Percentiles rank a stretch among this genome's conserved stretches.
phyloP scores from a whole-genome alignment of 306 rosid genomes.

The Mimosa pudica region DNA sequence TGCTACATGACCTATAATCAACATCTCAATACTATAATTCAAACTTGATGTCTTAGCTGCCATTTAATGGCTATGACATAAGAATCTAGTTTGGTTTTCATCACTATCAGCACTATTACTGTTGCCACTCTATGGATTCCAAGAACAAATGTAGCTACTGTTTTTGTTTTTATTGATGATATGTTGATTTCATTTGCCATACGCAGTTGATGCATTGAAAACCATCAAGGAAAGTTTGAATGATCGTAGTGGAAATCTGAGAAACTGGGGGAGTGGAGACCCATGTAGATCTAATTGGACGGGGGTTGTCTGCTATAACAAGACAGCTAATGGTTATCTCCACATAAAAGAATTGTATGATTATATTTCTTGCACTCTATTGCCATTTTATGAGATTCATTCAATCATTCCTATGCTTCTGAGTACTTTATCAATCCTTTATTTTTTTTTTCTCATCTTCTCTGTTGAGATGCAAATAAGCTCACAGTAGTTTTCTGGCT shows the following conservation, averaged over 20 bases:
- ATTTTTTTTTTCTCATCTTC: background rate
- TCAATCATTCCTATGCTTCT: slow-evolving; percentile 11
- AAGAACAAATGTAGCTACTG: background rate
- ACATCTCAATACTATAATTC: background rate
- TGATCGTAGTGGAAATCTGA: slow-evolving; percentile 68
- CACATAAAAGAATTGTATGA: slow-evolving; percentile 72
- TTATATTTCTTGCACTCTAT: slow-evolving; percentile 25
- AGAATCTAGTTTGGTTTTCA: background rate
- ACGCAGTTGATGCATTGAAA: slow-evolving; percentile 67
- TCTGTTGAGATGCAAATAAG: background rate
- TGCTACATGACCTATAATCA: background rate
- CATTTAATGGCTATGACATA: background rate
- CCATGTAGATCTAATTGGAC: slow-evolving; percentile 79
- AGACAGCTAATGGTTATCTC: slow-evolving; percentile 46
- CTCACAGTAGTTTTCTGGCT: background rate
- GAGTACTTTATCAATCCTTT: slow-evolving; percentile 7
- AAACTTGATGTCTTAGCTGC: background rate
- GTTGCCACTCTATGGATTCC: background rate
- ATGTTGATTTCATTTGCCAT: slow-evolving; percentile 32
- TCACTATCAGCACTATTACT: background rate
- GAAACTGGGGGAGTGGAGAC: slow-evolving; percentile 80
- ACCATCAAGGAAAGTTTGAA: slow-evolving; percentile 56
- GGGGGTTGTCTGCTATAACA: slow-evolving; percentile 71
- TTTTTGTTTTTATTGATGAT: slow-evolving; percentile 15
- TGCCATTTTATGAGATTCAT: background rate